Evolutionary conservation across 2,329 filamentous ascomycete species (phyloP).

Genomic region (Aspergillus brunneoviolaceus): DNA sequence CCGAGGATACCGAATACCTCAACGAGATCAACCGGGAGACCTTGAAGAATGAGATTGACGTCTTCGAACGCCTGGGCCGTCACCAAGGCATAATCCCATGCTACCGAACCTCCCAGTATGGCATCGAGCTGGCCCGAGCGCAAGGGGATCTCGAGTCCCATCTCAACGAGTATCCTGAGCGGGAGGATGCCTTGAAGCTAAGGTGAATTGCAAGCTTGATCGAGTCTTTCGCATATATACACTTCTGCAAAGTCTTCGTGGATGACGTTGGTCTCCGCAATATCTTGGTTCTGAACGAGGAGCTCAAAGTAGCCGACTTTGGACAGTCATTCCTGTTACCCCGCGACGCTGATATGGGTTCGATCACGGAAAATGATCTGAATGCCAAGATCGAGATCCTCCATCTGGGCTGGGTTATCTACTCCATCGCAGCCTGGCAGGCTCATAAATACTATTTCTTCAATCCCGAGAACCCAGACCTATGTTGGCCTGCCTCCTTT

Average conservation of each 20-base stretch:
- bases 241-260: slow-evolving; percentile 13
- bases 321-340: slow-evolving; percentile 14
- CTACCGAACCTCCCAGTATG: slow-evolving; percentile 18
- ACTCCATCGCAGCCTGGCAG: neutral
- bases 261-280: slow-evolving; percentile 15
- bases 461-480: neutral
- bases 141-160: slow-evolving; percentile 16
- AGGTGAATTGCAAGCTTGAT: slow-evolving; percentile 11
- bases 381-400: neutral
- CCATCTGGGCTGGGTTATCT: neutral
- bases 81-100: slow-evolving; percentile 19
- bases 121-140: slow-evolving; percentile 20
- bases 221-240: slow-evolving; percentile 1
- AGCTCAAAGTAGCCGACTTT: slow-evolving; percentile 17
- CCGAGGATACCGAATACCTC: slow-evolving; percentile 24
- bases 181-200: slow-evolving; percentile 2
- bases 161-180: slow-evolving; percentile 9
- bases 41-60: slow-evolving; percentile 19
- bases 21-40: slow-evolving; percentile 20
- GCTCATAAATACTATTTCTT: neutral
- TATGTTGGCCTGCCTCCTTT: neutral
- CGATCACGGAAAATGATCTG: slow-evolving; percentile 6
- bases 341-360: slow-evolving; percentile 8
- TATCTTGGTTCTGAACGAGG: slow-evolving; percentile 12
- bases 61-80: slow-evolving; percentile 18